Percentiles rank a stretch among this genome's conserved stretches.
Evolutionary conservation across 2,329 filamentous ascomycete genomes (phyloP).

Genomic region (Epichloe baconii): DNA sequence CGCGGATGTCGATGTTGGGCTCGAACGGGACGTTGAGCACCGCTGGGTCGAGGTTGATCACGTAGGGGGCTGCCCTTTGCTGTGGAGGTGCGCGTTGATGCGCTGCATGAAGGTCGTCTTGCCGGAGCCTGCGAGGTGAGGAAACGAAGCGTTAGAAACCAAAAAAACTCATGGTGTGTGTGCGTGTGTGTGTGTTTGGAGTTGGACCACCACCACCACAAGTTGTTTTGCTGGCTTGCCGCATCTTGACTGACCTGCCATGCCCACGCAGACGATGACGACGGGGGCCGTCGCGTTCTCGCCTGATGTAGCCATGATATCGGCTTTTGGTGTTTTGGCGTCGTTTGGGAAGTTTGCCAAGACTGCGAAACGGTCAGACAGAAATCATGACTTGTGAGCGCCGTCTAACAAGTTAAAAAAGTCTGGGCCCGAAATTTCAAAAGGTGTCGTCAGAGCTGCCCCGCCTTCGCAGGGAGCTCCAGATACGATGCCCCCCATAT

Average conservation of each 20-base stretch:
- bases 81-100: slow-evolving; percentile 86
- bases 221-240: too few relatives aligned
- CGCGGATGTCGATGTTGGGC: slow-evolving; percentile 95
- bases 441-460: slow-evolving; percentile 5
- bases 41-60: slow-evolving; percentile 93
- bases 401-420: neutral
- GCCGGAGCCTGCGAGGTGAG: slow-evolving; percentile 56
- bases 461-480: neutral
- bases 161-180: too few relatives aligned
- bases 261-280: slow-evolving; percentile 84
- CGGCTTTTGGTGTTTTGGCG: neutral
- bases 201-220: too few relatives aligned
- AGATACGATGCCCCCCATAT: too few relatives aligned
- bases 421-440: slow-evolving; percentile 4
- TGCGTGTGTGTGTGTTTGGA: too few relatives aligned
- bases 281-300: slow-evolving; percentile 15
- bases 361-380: too few relatives aligned
- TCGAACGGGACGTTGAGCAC: slow-evolving; percentile 90
- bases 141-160: neutral
- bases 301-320: slow-evolving; percentile 21
- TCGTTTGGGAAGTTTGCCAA: neutral
- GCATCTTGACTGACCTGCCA: slow-evolving; percentile 53
- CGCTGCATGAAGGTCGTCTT: slow-evolving; percentile 99
- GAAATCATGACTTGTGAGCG: too few relatives aligned
- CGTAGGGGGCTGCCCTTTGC: slow-evolving; percentile 69